Evolutionary conservation across 495 filamentous ascomycete species (phyloP).

Genomic region (Xylaria cubensis): DNA sequence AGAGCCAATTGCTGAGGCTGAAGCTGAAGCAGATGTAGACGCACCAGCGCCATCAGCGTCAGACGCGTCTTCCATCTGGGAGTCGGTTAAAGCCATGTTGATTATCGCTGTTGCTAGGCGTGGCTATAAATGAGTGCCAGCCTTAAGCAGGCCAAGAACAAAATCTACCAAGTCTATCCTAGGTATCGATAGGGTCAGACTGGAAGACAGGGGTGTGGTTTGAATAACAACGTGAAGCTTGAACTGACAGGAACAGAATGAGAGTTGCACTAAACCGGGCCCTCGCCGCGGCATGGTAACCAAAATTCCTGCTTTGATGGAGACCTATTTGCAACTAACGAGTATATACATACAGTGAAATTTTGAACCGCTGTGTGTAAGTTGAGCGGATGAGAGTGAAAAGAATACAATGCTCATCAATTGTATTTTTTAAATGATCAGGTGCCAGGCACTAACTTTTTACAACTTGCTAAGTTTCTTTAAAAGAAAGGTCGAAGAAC

Average conservation of each 20-base stretch:
- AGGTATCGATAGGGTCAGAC: neutral
- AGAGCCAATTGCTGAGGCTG: neutral
- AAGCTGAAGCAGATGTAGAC: constrained; percentile 5
- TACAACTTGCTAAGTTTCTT: neutral
- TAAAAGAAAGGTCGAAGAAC: neutral
- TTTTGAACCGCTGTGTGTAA: neutral
- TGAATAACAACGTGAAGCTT: neutral
- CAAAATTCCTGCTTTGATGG: neutral
- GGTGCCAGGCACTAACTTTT: neutral
- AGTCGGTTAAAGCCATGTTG: constrained; percentile 24
- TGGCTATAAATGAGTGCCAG: constrained; percentile 14
- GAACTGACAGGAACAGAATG: neutral
- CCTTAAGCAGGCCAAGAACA: neutral
- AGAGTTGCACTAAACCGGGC: neutral
- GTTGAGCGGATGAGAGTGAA: neutral
- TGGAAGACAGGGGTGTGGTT: constrained; percentile 2
- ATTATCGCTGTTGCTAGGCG: neutral
- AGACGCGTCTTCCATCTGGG: constrained; percentile 26
- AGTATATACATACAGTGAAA: neutral
- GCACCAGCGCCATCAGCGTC: constrained; percentile 17
- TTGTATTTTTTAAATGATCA: neutral
- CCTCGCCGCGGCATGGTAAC: too few species aligned
- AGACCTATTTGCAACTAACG: neutral
- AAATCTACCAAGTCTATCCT: neutral
- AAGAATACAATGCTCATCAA: neutral